phyloP scores from a whole-genome alignment of 306 rosid species.

The Ormosia semicastrata region DNA sequence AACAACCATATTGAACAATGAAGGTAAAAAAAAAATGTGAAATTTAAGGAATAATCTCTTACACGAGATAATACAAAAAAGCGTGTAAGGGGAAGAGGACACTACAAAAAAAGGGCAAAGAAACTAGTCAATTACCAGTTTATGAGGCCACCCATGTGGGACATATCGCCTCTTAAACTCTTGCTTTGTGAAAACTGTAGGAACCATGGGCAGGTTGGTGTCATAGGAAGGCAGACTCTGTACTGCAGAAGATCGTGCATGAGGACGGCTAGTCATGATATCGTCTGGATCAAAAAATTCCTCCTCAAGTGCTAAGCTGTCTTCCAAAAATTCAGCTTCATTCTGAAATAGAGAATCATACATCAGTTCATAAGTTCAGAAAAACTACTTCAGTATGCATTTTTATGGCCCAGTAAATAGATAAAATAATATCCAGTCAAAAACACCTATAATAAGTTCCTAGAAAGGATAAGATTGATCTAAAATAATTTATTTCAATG shows the following conservation, averaged over 20 bases:
- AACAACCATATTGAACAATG: neutral
- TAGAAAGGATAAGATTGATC: neutral
- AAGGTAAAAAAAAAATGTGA: neutral
- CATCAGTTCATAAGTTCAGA: conserved; percentile 14
- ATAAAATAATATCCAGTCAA: neutral
- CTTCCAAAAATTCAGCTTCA: conserved; percentile 50
- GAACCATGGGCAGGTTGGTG: conserved; percentile 49
- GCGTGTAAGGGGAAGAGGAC: neutral
- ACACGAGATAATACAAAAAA: neutral
- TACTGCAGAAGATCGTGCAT: conserved; percentile 46
- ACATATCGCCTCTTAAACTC: conserved; percentile 70
- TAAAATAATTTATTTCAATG: neutral
- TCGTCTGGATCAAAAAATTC: conserved; percentile 86
- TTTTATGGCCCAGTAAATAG: neutral
- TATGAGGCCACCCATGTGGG: conserved; percentile 93
- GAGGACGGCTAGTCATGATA: conserved; percentile 58
- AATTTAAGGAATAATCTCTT: neutral
- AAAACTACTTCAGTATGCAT: neutral
- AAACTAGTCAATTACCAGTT: conserved; percentile 55
- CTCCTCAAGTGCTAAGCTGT: conserved; percentile 55
- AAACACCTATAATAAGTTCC: neutral
- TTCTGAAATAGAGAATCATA: conserved; percentile 30
- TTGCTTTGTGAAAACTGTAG: conserved; percentile 59
- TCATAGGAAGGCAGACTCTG: conserved; percentile 53
- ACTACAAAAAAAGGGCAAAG: neutral